Conservation (phyloP, 2,329 filamentous ascomycete genomes). For the Colletotrichum theobromicola region DNA sequence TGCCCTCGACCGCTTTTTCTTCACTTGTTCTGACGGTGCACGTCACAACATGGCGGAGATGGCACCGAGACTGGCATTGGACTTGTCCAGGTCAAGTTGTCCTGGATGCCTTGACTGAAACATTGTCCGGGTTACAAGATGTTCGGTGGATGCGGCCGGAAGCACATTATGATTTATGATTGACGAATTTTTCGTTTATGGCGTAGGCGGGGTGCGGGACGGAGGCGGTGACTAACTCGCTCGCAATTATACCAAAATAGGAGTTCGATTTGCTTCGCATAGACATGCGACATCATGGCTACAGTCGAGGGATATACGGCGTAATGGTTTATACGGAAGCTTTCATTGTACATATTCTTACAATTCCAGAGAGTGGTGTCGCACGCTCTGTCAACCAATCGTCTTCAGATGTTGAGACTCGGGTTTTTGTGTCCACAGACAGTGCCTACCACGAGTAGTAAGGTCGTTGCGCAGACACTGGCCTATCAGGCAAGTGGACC, state of each 20-base stretch:
- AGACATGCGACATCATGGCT: not conserved
- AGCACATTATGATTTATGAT: conserved; percentile 8
- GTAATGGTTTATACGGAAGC: not conserved
- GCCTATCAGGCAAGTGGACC: conserved; percentile 87
- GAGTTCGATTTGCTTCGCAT: not conserved
- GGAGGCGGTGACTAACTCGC: not conserved
- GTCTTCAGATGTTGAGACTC: not conserved
- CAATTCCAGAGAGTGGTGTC: conserved; percentile 1
- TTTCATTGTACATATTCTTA: conserved; percentile 21
- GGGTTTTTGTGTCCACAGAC: not conserved
- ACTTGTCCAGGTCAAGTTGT: not conserved
- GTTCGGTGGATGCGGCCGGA: not conserved
- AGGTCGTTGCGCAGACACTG: conserved; percentile 82
- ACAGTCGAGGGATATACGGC: not conserved
- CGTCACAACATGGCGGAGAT: not conserved
- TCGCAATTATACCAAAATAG: not conserved
- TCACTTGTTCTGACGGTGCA: not conserved
- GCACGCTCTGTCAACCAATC: not conserved
- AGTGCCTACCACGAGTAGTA: conserved; percentile 84
- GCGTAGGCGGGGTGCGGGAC: not conserved
- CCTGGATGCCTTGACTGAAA: not conserved
- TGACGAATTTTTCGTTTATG: not conserved
- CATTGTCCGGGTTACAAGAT: not conserved
- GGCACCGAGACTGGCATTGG: not conserved
- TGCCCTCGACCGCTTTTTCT: not conserved